phyloP scores from a whole-genome alignment of 164 flowering plant genomes.

The Piper longum region DNA sequence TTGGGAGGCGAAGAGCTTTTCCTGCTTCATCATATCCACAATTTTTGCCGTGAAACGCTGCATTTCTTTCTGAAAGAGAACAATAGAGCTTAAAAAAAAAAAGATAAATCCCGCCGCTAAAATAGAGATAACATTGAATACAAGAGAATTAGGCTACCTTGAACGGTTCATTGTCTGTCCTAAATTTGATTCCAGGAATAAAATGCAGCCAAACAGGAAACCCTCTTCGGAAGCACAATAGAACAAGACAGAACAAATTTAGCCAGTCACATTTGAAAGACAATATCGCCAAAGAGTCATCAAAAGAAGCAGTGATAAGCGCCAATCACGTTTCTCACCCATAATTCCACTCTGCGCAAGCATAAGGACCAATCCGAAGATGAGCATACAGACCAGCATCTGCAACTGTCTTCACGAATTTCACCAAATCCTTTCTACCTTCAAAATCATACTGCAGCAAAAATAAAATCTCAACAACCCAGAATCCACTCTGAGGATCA shows the following conservation, averaged over 20 bases:
- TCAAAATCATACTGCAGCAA: slow-evolving; percentile 62
- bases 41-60: slow-evolving; percentile 74
- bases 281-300: neutral
- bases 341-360: slow-evolving; percentile 95
- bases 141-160: slow-evolving; percentile 33
- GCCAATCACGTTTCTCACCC: slow-evolving; percentile 32
- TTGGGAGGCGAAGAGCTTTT: slow-evolving; percentile 87
- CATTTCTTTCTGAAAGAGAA: slow-evolving; percentile 62
- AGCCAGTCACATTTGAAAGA: neutral
- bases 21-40: slow-evolving; percentile 82
- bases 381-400: slow-evolving; percentile 77
- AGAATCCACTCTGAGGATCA: neutral
- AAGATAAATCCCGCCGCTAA: neutral
- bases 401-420: slow-evolving; percentile 63
- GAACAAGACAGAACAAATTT: neutral
- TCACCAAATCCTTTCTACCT: slow-evolving; percentile 77
- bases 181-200: slow-evolving; percentile 64
- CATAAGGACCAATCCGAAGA: slow-evolving; percentile 92
- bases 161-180: slow-evolving; percentile 88
- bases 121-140: neutral
- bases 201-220: slow-evolving; percentile 98
- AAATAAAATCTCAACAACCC: neutral
- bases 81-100: neutral
- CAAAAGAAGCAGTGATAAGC: neutral
- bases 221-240: slow-evolving; percentile 36